Percentiles rank a stretch among this genome's conserved stretches.
phyloP scores from a whole-genome alignment of 257 asterid species.

The Scutellaria barbata region DNA sequence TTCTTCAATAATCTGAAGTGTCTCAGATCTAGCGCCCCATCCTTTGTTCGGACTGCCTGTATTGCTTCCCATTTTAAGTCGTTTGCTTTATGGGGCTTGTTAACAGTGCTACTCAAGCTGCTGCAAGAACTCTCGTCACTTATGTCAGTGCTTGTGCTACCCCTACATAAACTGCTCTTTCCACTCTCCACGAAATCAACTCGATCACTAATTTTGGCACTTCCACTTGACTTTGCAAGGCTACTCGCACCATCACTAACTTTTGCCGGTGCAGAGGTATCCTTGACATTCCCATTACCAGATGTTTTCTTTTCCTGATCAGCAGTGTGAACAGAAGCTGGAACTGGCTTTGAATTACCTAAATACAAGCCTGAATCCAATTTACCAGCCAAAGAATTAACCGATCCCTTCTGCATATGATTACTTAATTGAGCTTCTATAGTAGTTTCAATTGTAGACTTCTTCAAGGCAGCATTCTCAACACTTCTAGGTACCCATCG shows the following conservation, averaged over 20 bases:
- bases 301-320: conserved; percentile 31
- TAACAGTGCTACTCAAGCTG: conserved; percentile 62
- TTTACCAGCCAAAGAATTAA: conserved; percentile 45
- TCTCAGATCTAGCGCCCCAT: conserved; percentile 59
- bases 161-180: conserved; percentile 77
- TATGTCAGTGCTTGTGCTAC: conserved; percentile 71
- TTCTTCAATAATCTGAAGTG: conserved; percentile 70
- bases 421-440: conserved; percentile 26
- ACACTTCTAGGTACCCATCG: conserved; percentile 35
- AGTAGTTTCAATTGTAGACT: conserved; percentile 31
- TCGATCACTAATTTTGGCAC: conserved; percentile 60
- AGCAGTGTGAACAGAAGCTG: conserved; percentile 23
- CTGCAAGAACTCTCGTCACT: conserved; percentile 74
- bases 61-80: conserved; percentile 75
- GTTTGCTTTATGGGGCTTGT: conserved; percentile 72
- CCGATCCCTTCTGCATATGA: conserved; percentile 34
- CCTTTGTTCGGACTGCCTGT: conserved; percentile 58
- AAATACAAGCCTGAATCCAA: conserved; percentile 50
- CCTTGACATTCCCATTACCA: neutral
- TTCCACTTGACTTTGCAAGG: conserved; percentile 41
- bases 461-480: conserved; percentile 40
- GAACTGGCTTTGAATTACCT: conserved; percentile 41
- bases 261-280: conserved; percentile 31
- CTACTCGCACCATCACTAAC: conserved; percentile 37
- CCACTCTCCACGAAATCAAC: conserved; percentile 73